Evolutionary conservation across 169 alveolate genomes (phyloP).

Genomic region (Neospora caninum): DNA sequence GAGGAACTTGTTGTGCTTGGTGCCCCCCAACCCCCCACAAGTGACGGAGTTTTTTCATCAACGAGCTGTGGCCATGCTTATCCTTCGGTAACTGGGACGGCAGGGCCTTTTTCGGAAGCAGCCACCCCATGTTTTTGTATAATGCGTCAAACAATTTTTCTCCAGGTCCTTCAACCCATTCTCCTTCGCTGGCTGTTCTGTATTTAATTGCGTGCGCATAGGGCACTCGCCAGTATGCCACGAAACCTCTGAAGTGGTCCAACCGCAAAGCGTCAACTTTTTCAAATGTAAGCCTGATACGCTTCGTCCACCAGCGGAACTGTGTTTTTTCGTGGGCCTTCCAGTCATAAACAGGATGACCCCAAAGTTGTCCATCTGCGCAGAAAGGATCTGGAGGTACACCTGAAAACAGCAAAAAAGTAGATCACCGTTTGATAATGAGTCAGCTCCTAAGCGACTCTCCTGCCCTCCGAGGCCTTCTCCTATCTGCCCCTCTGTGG

Average conservation of each 20-base stretch:
- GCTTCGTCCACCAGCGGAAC: constrained; percentile 66
- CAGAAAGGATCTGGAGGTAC: constrained; percentile 67
- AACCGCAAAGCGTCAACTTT: constrained; percentile 60
- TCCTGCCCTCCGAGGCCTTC: too few species aligned
- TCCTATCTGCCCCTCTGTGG: too few species aligned
- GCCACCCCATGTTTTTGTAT: constrained; percentile 65
- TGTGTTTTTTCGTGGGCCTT: constrained; percentile 54
- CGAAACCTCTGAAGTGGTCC: constrained; percentile 70
- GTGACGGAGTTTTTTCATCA: constrained; percentile 8
- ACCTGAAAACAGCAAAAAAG: constrained; percentile 39
- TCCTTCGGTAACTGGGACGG: constrained; percentile 41
- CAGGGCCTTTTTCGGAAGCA: constrained; percentile 58
- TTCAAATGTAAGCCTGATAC: constrained; percentile 53
- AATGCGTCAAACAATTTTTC: constrained; percentile 57
- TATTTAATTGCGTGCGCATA: constrained; percentile 55
- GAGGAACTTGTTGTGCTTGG: background rate
- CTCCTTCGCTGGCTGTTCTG: constrained; percentile 64
- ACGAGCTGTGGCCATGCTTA: background rate
- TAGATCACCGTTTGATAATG: background rate
- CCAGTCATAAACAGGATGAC: constrained; percentile 69
- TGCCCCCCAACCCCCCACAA: background rate
- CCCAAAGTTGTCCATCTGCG: constrained; percentile 71
- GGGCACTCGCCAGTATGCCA: constrained; percentile 68
- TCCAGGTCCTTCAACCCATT: constrained; percentile 68
- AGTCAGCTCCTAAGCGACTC: background rate